These are phyloP conservation scores for Chaetomidium leptoderma DNA, from an alignment of 495 filamentous ascomycete genomes.

Conservation along the genomic window DNA sequence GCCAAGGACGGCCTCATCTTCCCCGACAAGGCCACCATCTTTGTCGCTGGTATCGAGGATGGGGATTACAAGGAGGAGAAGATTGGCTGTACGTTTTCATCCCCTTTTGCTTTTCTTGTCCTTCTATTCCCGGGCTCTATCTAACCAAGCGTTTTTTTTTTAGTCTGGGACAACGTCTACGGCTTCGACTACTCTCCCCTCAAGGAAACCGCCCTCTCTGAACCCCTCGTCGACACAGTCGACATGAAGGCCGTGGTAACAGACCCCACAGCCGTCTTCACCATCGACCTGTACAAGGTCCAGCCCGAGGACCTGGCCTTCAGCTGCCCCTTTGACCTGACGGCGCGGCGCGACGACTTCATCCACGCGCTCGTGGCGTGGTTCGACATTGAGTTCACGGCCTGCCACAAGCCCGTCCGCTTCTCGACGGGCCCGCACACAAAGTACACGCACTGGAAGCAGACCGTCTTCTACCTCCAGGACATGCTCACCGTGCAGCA, in stretches of 20 bases:
- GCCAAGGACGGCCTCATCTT: conserved; percentile 75
- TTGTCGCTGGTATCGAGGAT: conserved; percentile 80
- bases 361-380: conserved; percentile 94
- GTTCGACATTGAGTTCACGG: conserved; percentile 98
- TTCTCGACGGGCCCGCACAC: conserved; percentile 87
- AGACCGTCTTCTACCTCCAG: conserved; percentile 84
- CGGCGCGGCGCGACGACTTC: conserved; percentile 75
- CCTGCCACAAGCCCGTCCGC: conserved; percentile 80
- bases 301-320: conserved; percentile 63
- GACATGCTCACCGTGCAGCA: conserved; percentile 81
- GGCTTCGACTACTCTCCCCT: conserved; percentile 73
- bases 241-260: conserved; percentile 73
- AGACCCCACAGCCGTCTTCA: conserved; percentile 61
- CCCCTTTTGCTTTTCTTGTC: not conserved
- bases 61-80: conserved; percentile 75
- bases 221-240: conserved; percentile 68
- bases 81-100: conserved; percentile 54
- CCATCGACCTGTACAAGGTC: conserved; percentile 69
- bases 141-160: too few species aligned
- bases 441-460: conserved; percentile 94
- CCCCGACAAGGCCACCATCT: conserved; percentile 83
- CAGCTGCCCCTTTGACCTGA: conserved; percentile 59
- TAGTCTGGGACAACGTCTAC: conserved; percentile 80
- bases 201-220: conserved; percentile 64
- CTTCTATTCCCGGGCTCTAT: conserved; percentile 16